phyloP scores from a whole-genome alignment of 495 filamentous ascomycete species.

The Lepraria neglecta region DNA sequence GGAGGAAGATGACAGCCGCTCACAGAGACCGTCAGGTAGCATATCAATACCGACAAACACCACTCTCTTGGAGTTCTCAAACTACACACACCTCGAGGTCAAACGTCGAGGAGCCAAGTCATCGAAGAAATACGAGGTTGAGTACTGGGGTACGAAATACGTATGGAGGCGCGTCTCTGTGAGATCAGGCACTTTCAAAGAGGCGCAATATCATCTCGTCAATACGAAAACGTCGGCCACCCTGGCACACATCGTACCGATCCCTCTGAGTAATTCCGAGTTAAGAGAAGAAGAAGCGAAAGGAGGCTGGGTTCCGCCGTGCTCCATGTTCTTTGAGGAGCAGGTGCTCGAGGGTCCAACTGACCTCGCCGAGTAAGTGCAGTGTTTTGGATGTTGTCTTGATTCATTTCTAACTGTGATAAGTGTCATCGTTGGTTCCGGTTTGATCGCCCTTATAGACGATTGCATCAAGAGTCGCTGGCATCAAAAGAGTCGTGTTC shows the following conservation, averaged over 20 bases:
- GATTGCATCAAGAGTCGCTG: constrained; percentile 82
- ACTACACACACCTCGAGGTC: constrained; percentile 90
- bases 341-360: constrained; percentile 57
- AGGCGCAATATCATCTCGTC: constrained; percentile 71
- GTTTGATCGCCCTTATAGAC: constrained; percentile 83
- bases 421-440: constrained; percentile 85
- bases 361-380: constrained; percentile 89
- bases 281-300: constrained; percentile 65
- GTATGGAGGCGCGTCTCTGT: constrained; percentile 71
- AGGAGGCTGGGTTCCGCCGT: constrained; percentile 89
- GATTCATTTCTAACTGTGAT: constrained; percentile 29
- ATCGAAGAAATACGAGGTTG: constrained; percentile 77
- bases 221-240: constrained; percentile 55
- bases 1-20: constrained; percentile 33
- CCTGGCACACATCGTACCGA: constrained; percentile 82
- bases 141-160: constrained; percentile 86
- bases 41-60: constrained; percentile 50
- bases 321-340: constrained; percentile 79
- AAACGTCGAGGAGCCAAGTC: constrained; percentile 61
- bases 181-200: constrained; percentile 52
- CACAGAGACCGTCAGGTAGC: constrained; percentile 18
- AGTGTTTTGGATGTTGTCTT: background rate
- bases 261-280: constrained; percentile 62
- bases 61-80: constrained; percentile 88
- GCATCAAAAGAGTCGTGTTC: constrained; percentile 57